Evolutionary conservation across 345 rosid genomes (phyloP).

Genomic region (Stellera chamaejasme): DNA sequence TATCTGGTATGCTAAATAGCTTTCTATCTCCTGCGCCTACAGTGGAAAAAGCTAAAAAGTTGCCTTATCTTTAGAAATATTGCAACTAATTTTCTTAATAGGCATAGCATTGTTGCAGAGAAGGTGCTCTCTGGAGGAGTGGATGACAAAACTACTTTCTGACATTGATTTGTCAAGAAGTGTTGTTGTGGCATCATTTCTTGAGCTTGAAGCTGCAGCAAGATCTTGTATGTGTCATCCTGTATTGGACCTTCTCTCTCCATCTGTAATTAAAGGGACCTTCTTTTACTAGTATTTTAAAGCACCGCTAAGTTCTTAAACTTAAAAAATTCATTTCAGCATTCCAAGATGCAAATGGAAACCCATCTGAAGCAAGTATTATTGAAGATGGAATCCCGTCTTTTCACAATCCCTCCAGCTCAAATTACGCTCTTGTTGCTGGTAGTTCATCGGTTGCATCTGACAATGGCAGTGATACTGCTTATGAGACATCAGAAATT

Average conservation of each 20-base stretch:
- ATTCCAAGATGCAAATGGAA: constrained; percentile 68
- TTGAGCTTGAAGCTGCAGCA: constrained; percentile 97
- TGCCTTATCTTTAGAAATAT: neutral
- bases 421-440: constrained; percentile 41
- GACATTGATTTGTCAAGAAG: constrained; percentile 95
- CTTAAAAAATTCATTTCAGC: constrained; percentile 44
- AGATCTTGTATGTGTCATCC: constrained; percentile 76
- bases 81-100: constrained; percentile 32
- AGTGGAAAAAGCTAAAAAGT: neutral
- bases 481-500: constrained; percentile 83
- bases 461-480: constrained; percentile 94
- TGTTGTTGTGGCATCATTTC: constrained; percentile 82
- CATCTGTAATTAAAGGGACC: neutral
- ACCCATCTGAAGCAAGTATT: constrained; percentile 38
- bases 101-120: constrained; percentile 67
- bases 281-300: neutral
- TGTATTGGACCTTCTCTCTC: constrained; percentile 3
- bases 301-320: neutral
- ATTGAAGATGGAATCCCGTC: constrained; percentile 34
- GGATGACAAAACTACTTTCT: constrained; percentile 89
- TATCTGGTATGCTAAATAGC: neutral
- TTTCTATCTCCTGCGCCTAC: neutral
- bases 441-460: constrained; percentile 73
- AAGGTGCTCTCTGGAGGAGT: constrained; percentile 89
- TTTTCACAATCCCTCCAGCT: constrained; percentile 34